Conservation (phyloP, 768 basidiomycete genomes). For the Cubamyces lactineus region DNA sequence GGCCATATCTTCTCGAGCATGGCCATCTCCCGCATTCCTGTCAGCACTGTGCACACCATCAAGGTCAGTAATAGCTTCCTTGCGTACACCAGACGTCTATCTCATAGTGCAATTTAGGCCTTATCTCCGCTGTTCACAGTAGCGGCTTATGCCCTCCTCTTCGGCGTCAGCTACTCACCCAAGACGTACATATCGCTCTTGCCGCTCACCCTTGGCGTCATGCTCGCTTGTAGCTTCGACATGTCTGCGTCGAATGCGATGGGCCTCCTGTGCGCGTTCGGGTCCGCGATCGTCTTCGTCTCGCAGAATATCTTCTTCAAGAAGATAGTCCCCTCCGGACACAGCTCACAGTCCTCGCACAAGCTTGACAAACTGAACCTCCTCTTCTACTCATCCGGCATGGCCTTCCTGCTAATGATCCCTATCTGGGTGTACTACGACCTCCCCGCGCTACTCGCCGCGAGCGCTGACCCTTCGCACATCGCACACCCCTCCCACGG, state of each 20-base stretch:
- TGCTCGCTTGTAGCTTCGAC: slow-evolving; percentile 96
- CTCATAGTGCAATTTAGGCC: slow-evolving; percentile 57
- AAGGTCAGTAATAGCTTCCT: slow-evolving; percentile 62
- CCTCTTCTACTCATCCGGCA: slow-evolving; percentile 89
- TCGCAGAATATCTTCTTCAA: slow-evolving; percentile 99
- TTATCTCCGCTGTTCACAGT: slow-evolving; percentile 97
- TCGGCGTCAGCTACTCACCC: slow-evolving; percentile 89
- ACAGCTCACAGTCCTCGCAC: slow-evolving; percentile 50
- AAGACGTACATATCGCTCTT: slow-evolving; percentile 92
- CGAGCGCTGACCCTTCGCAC: slow-evolving; percentile 43
- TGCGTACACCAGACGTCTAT: background rate
- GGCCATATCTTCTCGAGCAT: slow-evolving; percentile 98
- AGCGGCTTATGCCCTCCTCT: slow-evolving; percentile 90
- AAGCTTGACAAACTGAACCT: slow-evolving; percentile 98
- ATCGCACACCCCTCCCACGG: slow-evolving; percentile 48
- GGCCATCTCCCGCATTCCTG: slow-evolving; percentile 94
- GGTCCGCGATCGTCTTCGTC: slow-evolving; percentile 95
- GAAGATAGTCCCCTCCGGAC: slow-evolving; percentile 83
- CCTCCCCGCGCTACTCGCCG: slow-evolving; percentile 64
- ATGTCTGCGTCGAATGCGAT: slow-evolving; percentile 82
- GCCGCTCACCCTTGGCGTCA: slow-evolving; percentile 95
- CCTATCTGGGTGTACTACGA: slow-evolving; percentile 95
- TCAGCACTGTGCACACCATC: slow-evolving; percentile 98
- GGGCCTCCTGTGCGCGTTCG: slow-evolving; percentile 94
- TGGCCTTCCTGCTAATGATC: slow-evolving; percentile 95